These are phyloP conservation scores for Candida neerlandica DNA, from an alignment of 1,139 yeast species.

Conservation along the genomic window DNA sequence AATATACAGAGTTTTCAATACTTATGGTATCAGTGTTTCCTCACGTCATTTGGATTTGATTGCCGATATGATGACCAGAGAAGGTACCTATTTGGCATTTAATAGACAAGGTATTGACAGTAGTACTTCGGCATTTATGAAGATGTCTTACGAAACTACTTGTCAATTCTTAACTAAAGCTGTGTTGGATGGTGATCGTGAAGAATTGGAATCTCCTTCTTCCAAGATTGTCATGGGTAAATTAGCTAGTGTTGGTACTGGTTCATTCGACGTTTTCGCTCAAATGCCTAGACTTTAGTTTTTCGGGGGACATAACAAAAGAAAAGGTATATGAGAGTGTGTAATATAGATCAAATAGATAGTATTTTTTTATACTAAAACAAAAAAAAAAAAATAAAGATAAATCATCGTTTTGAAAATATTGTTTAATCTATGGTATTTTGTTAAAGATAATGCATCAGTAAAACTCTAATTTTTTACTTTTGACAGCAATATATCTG, in stretches of 20 bases:
- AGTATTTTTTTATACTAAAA: background rate
- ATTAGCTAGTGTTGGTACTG: slow-evolving; percentile 92
- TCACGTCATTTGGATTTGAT: slow-evolving; percentile 93
- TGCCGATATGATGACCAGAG: slow-evolving; percentile 99
- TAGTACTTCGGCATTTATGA: slow-evolving; percentile 93
- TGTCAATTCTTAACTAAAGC: slow-evolving; percentile 97
- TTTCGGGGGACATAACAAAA: background rate
- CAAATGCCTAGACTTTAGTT: slow-evolving; percentile 38
- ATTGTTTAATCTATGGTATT: background rate
- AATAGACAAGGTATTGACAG: slow-evolving; percentile 98
- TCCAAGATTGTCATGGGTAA: slow-evolving; percentile 96
- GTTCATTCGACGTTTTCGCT: slow-evolving; percentile 87
- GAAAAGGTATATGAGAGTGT: background rate
- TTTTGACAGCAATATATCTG: background rate
- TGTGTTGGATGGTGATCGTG: slow-evolving; percentile 88
- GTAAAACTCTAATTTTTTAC: background rate
- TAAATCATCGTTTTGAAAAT: background rate
- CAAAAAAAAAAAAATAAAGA: background rate
- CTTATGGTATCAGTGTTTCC: slow-evolving; percentile 93
- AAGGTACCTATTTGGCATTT: slow-evolving; percentile 94
- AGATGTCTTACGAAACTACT: slow-evolving; percentile 99
- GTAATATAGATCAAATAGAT: slow-evolving; percentile 4
- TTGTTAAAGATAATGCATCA: background rate
- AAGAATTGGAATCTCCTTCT: slow-evolving; percentile 87
- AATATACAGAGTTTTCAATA: slow-evolving; percentile 92